Base-by-base conservation (phyloP, 2,329 filamentous ascomycete species). In the Hypocreales sp. region DNA sequence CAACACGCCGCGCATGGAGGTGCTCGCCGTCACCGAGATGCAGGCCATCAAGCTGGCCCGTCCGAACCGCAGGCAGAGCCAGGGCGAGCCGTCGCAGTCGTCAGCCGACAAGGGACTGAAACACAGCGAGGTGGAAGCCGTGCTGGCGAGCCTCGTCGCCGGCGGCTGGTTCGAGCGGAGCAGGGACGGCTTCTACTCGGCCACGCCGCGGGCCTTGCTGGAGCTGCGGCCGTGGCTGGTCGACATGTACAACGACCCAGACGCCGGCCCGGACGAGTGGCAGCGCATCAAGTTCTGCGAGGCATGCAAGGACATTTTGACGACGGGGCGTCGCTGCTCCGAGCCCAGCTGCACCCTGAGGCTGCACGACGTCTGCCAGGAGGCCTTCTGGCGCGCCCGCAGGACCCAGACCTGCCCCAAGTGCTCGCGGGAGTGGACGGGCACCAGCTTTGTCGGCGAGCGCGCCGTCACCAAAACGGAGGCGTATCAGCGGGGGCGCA, bases 291-390 rank as follows among this genome's bases (percentile, higher is more conserved):
- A 90, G 55, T 72, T 75, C 35, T 98, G 90, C 48, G 70, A 79
- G 44, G 84, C 81, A 1, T 98, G 90, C 52, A 79, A 73, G 49
- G 84, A 93, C 37, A 78, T 95, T 35, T 71, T 95, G 22, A 98
- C 87, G 1, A 58, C 79, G 36, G 84, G 86, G 1, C 68, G 84
- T 60, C 67, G 86, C 29, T 93, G 86, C 51, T 50, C 62, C 3
- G 66, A 79, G 33, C 53, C 65, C 20, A 63, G 72, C 13, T 94
- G 86, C 47, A 58, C 53, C 17, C 63, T 73, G 8, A 63, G 86
- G 8, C 50, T 93, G 11, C 86, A 94, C 48, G 69, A 84, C 36
- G 71, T 75, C 27, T 94, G 84, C 48, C 63, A 72, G 30, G 65
- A 71, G 9, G 72, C 70, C 16, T 83, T 78, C 48, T 92, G 83